Percentiles rank a stretch among this genome's conserved stretches.
phyloP scores from a whole-genome alignment of 352 stramenopile genomes.

The Globisporangium alternatum region DNA sequence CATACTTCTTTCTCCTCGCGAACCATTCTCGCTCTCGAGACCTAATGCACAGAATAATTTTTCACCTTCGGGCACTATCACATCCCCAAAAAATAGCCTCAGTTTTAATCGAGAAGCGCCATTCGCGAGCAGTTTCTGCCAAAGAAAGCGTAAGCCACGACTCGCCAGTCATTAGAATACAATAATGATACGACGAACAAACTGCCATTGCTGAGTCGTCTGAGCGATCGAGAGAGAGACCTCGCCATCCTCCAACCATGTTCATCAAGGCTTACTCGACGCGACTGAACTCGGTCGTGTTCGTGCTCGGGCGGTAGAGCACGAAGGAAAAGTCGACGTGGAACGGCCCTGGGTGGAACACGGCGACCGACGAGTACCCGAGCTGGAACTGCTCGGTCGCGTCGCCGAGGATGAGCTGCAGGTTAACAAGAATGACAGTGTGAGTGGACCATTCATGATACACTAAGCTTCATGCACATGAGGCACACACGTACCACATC shows the following conservation, averaged over 20 bases:
- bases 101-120: background rate
- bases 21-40: background rate
- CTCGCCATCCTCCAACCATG: background rate
- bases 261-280: conserved; percentile 41
- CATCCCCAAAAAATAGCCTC: background rate
- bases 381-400: conserved; percentile 82
- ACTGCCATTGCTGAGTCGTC: background rate
- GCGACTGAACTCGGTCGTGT: conserved; percentile 81
- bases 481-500: conserved; percentile 58
- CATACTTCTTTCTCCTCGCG: conserved; percentile 14
- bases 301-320: conserved; percentile 80
- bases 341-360: conserved; percentile 82
- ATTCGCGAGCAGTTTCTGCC: background rate
- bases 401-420: conserved; percentile 72
- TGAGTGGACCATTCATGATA: background rate
- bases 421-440: background rate
- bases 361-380: conserved; percentile 74
- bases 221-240: background rate
- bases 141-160: background rate
- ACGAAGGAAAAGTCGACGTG: conserved; percentile 86
- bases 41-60: no score
- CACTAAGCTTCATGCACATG: no score
- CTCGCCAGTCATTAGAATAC: background rate
- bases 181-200: background rate
- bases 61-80: background rate